A percentile compares a stretch with the other conserved stretches of the same genome.
Evolutionary conservation across 805 yeast genomes (phyloP).

Genomic region (Nakazawaea ambrosiae): DNA sequence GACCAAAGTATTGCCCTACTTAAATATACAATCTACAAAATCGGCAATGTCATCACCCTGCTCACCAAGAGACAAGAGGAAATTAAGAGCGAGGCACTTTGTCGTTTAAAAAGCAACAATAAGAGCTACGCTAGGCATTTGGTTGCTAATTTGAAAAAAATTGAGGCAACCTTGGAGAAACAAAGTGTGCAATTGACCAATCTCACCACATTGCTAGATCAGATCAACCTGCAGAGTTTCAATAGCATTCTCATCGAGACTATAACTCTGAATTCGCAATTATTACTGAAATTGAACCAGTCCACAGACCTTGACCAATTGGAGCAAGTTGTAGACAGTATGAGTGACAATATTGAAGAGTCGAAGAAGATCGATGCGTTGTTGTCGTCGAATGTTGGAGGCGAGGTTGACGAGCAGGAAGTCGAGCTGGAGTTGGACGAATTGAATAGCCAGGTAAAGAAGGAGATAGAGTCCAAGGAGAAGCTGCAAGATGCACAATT

Average conservation of each 20-base stretch:
- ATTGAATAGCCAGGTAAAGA: background rate
- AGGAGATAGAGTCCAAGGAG: background rate
- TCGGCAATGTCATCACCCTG: background rate
- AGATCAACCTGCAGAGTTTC: slow-evolving; percentile 10
- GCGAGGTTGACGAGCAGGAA: slow-evolving; percentile 3
- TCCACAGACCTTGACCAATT: slow-evolving; percentile 3
- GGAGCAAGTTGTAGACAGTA: slow-evolving; percentile 5
- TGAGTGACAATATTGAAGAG: slow-evolving; percentile 7
- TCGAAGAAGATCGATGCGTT: slow-evolving; percentile 4
- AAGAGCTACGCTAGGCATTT: background rate
- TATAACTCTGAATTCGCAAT: slow-evolving; percentile 3
- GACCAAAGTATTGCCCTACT: slow-evolving; percentile 1
- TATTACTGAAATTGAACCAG: slow-evolving; percentile 6
- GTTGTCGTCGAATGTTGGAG: background rate
- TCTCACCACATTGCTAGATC: slow-evolving; percentile 4
- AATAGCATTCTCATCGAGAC: slow-evolving; percentile 2
- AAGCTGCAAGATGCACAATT: too few relatives aligned
- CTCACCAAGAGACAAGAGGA: background rate
- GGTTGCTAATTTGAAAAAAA: slow-evolving; percentile 5
- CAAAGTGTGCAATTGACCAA: slow-evolving; percentile 6
- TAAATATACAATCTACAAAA: slow-evolving; percentile 1
- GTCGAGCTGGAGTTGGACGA: slow-evolving; percentile 6
- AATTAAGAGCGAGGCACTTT: background rate
- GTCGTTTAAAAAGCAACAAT: background rate
- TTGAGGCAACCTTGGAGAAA: background rate